These are phyloP conservation scores for Colletotrichum lentis DNA, from an alignment of 2,329 filamentous ascomycete species.

Conservation along the genomic window DNA sequence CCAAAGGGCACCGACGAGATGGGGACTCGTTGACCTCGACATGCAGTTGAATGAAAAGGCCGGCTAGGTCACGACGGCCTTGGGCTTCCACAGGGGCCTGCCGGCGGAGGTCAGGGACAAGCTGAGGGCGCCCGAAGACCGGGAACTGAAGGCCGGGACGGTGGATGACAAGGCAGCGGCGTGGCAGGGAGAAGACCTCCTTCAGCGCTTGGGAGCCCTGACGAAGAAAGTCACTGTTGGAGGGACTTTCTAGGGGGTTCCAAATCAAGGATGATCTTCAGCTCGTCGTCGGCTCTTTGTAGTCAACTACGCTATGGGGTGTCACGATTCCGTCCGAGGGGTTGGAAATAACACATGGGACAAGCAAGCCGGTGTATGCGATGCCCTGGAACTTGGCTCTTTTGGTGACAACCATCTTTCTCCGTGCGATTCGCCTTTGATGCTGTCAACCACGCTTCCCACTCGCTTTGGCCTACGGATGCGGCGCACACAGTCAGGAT, in stretches of 20 bases:
- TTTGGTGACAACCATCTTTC: too few species aligned
- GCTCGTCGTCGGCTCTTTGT: too few species aligned
- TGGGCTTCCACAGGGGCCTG: constrained; percentile 3
- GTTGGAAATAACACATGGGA: too few species aligned
- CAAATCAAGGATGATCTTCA: too few species aligned
- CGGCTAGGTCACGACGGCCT: neutral
- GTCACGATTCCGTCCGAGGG: too few species aligned
- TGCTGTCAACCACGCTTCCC: too few species aligned
- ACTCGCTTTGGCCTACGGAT: too few species aligned
- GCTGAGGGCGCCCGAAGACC: constrained; percentile 7
- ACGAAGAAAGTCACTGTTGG: neutral
- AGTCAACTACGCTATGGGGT: too few species aligned
- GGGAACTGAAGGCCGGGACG: constrained; percentile 4
- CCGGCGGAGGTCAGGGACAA: constrained; percentile 14
- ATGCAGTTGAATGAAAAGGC: constrained; percentile 12
- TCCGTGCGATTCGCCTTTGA: too few species aligned
- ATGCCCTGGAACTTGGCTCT: too few species aligned
- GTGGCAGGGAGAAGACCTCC: constrained; percentile 10
- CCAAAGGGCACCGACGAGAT: constrained; percentile 5
- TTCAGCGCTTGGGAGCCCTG: neutral
- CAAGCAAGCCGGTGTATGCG: too few species aligned
- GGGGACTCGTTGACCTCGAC: constrained; percentile 10
- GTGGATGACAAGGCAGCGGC: neutral
- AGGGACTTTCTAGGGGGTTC: neutral
- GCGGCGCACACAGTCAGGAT: too few species aligned